Base-by-base conservation (phyloP, 306 rosid species). In the Abrus precatorius region DNA sequence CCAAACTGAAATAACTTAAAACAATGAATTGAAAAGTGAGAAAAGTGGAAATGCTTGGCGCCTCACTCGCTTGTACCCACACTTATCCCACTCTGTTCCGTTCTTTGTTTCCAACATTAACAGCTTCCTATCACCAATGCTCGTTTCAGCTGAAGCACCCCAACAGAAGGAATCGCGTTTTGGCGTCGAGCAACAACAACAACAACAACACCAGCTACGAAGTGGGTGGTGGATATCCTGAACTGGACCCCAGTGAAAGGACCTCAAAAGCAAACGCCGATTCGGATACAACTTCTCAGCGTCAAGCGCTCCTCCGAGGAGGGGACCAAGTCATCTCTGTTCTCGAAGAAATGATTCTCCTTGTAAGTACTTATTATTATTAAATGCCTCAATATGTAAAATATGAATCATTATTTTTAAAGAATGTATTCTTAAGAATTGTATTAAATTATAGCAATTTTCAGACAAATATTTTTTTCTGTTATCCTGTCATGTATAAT, bases 311-410 rank as follows among this genome's bases (percentile, higher is more conserved):
- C 4, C 94, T 95, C 63, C 87, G 69, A 56, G 98, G 98, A 20
- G 98, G 97, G 0, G 95, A 95, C n/a, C 98, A 95, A 72, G 97
- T 95, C 68, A 86, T 90, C 48, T 95, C 98, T 65, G 97, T 95
- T 78, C 91, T 95, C 14, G 76, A 95, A 72, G 97, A 93, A 83
- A 91, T 93, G 87, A 87, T 93, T 73, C 49, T 78, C 57, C 88
- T 95, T 30, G 99, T 95, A 60, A 75, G 94, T 72, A 3, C 1
- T 53, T 14, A 53, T 53, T 53, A 5, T 48, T 45, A 50, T 50
- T 50, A 12, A 20, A 20, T 20, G 20, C 20, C 20, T 20, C 20
- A 20, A 20, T 20, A 20, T 20, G 20, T 20, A 20, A 20, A 20
- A 20, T 20, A 20, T 20, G 20, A 20, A 20, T 20, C 20, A 20